Base-by-base conservation (phyloP, 495 filamentous ascomycete genomes). In the Glutinoglossum americanum region DNA sequence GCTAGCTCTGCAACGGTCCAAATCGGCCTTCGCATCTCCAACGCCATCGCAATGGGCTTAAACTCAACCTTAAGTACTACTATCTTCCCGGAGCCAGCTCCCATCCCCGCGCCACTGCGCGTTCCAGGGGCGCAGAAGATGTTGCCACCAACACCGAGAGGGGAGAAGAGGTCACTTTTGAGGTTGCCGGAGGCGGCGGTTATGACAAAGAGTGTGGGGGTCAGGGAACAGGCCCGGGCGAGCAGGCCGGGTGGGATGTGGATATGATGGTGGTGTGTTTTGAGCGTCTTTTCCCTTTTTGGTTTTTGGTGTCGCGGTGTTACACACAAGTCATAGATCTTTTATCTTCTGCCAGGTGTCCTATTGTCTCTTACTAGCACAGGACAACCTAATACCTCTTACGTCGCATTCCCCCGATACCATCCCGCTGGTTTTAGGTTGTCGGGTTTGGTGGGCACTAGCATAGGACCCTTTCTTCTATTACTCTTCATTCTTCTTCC, bases 1-100 rank as follows among this genome's bases (percentile, higher is more conserved):
- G 49, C 49, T 25, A 53, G 49, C 30, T 63, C 60, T 28, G 67
- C 68, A 1, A 71, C 69, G 3, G 68, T 71, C 5, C 69, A 70
- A 55, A 71, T 71, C 48, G 69, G 69, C 10, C 53, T 70, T 27
- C 63, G 69, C 41, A 60, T 71, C 57, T 67, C 65, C 7, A 60
- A 67, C 51, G 65, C 65, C 23, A 9, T 30, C 4, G 49, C 49
- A 3, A 53, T 53, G 1, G 49, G 49, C 17, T 4, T 53, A 7
- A n/a, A n/a, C 19, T 21, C 1, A 2, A 45, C 5, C 37, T 2
- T 39, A 33, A 33, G 9, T 9, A 33, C 1, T 15, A 1, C 37
- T 10, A 15, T 2, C n/a, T n/a, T 17, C 41, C 17, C 41, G 5
- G n/a, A 23, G 10, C 41, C n/a, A 23, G 26, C 3, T 30, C 23